Evolutionary conservation across 208 protist genomes (phyloP), one percentile per base, ranked within the genome.

Genomic region (Angomonas ambiguus): DNA sequence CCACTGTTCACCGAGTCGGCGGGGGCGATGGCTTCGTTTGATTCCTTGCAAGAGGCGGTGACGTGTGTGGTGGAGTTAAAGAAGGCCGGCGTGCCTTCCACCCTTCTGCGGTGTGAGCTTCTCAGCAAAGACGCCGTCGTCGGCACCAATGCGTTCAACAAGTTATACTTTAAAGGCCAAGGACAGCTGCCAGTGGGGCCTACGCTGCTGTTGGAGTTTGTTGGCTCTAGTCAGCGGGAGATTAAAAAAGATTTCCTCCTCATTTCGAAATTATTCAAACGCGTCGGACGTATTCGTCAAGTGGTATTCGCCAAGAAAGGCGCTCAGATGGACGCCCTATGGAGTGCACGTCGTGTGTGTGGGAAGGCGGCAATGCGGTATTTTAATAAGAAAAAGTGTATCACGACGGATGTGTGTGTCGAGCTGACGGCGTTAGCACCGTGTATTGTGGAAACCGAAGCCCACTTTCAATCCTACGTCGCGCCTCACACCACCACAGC

Each of bases 321-420:
- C 11, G 11, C 38, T 8, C 8, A 45, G 31, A 67, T 71, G 57
- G 67, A 77, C 25, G 48, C 1, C 24, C 51, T 61, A 18, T 82
- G 71, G 72, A 51, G 65, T 20, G 71, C 67, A n/a, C 76, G 71
- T 18, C 67, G 72, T 11, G 38, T n/a, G 60, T 77, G 76, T 51
- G 41, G 63, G 27, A 24, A 41, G 0, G 67, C 67, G 3, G 45
- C 62, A 22, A 51, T 64, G 34, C 13, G 13, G n/a, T 53, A 51
- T 35, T 49, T 62, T 22, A 60, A 58, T 32, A 51, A 56, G 11
- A 13, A n/a, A 5, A 57, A 77, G 27, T 31, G 59, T 2, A 41
- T 83, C 16, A 71, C 76, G n/a, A 83, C 79, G 16, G 91, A 96
- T 73, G 83, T 90, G 18, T 91, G 82, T 48, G 88, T 95, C 11